These are phyloP conservation scores for Carallia brachiata DNA, from an alignment of 345 rosid species.

Conservation along the genomic window DNA sequence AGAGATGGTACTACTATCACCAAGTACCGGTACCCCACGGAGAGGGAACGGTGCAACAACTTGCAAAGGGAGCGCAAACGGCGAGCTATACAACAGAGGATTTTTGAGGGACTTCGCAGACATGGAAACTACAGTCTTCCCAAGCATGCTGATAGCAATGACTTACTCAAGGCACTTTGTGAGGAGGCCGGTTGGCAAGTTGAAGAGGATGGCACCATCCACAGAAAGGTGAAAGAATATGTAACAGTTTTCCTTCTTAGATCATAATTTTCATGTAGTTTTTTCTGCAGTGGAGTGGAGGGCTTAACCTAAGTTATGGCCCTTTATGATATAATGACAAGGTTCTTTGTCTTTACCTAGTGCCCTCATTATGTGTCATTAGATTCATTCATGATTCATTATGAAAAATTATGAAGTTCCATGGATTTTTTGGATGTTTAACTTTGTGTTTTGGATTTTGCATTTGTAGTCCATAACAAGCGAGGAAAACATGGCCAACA, in stretches of 20 bases:
- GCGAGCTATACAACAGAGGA: constrained; percentile 35
- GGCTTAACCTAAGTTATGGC: too few relatives aligned
- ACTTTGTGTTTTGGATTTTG: neutral
- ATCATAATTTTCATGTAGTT: neutral
- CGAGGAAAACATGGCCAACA: neutral
- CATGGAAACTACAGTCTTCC: constrained; percentile 46
- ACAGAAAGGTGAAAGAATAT: constrained; percentile 23
- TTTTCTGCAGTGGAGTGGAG: too few relatives aligned
- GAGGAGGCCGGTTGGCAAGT: constrained; percentile 54
- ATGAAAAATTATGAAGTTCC: too few relatives aligned
- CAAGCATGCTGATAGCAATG: constrained; percentile 38
- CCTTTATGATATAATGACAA: too few relatives aligned
- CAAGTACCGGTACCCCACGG: constrained; percentile 31
- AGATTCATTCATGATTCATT: neutral
- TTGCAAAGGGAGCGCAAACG: constrained; percentile 37
- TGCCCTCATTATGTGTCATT: too few relatives aligned
- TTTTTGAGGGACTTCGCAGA: constrained; percentile 45
- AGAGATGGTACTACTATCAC: constrained; percentile 25
- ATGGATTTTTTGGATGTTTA: too few relatives aligned
- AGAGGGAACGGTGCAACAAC: constrained; percentile 41
- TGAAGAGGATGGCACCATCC: constrained; percentile 45
- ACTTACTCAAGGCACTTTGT: constrained; percentile 44
- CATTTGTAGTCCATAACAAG: neutral
- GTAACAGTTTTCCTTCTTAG: neutral
- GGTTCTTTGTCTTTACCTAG: too few relatives aligned